Percentiles rank a stretch among this genome's conserved stretches.
These are phyloP conservation scores for Eutypella sp. DNA, from an alignment of 2,329 filamentous ascomycete species.

Conservation along the genomic window DNA sequence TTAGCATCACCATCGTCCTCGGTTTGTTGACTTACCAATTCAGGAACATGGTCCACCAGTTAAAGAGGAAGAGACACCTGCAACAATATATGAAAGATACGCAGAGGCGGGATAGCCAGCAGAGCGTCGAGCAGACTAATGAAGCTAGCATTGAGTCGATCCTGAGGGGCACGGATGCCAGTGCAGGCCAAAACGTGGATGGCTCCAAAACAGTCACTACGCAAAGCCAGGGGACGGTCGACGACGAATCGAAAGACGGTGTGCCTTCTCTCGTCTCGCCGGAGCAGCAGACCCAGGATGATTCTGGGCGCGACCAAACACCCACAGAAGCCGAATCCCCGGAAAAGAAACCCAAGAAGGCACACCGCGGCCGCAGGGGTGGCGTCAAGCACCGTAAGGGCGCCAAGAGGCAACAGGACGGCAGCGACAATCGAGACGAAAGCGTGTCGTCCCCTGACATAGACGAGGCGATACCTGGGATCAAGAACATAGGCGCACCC, in stretches of 20 bases:
- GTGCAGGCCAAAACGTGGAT: neutral
- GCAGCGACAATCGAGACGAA: slow-evolving; percentile 46
- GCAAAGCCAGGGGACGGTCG: slow-evolving; percentile 1
- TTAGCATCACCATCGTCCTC: slow-evolving; percentile 25
- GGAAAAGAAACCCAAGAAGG: slow-evolving; percentile 61
- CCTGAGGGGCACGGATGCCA: neutral
- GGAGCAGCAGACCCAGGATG: slow-evolving; percentile 6
- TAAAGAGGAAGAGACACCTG: slow-evolving; percentile 5
- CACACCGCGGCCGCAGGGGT: slow-evolving; percentile 66
- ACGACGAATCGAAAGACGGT: slow-evolving; percentile 10
- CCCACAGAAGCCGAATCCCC: slow-evolving; percentile 24
- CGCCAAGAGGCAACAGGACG: slow-evolving; percentile 47
- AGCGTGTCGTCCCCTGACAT: slow-evolving; percentile 30
- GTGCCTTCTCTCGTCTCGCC: slow-evolving; percentile 13
- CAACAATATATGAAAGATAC: neutral
- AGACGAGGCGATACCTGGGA: slow-evolving; percentile 53
- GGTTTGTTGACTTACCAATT: slow-evolving; percentile 38
- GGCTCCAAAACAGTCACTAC: neutral
- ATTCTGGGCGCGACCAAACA: slow-evolving; percentile 19
- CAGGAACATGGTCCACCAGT: slow-evolving; percentile 35
- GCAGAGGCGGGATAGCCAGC: too few relatives aligned
- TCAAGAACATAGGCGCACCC: slow-evolving; percentile 52
- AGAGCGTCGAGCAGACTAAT: neutral
- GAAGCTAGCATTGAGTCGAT: neutral
- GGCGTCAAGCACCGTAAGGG: slow-evolving; percentile 64